phyloP scores from a whole-genome alignment of 1,139 yeast species.

The Pichia sp. region DNA sequence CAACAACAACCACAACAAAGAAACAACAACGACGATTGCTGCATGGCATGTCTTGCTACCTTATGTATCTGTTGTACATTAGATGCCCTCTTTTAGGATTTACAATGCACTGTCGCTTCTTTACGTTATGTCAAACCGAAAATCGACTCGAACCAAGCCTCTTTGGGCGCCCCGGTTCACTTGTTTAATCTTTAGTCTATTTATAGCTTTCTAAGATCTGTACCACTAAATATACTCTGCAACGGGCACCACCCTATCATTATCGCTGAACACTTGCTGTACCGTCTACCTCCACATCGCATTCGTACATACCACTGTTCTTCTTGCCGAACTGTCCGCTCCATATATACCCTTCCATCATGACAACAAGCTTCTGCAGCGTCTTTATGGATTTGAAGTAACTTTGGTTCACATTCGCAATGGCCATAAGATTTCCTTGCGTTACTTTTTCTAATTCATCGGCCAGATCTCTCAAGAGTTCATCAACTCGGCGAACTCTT shows the following conservation, averaged over 20 bases:
- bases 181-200: too few relatives aligned
- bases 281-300: background rate
- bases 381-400: too few relatives aligned
- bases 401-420: too few relatives aligned
- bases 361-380: background rate
- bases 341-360: background rate
- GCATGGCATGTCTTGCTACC: slow-evolving; percentile 66
- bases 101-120: background rate
- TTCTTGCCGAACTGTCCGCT: background rate
- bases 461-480: background rate
- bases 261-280: too few relatives aligned
- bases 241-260: too few relatives aligned
- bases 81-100: slow-evolving; percentile 26
- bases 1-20: slow-evolving; percentile 48
- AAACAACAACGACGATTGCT: slow-evolving; percentile 39
- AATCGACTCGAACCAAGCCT: too few relatives aligned
- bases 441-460: background rate
- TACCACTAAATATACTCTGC: too few relatives aligned
- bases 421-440: too few relatives aligned
- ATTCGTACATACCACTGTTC: background rate
- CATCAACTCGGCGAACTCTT: slow-evolving; percentile 2
- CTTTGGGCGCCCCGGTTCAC: too few relatives aligned
- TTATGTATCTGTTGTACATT: slow-evolving; percentile 68
- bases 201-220: too few relatives aligned
- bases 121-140: too few relatives aligned